Evolutionary conservation across 1,284 basidiomycete genomes (phyloP).

Genomic region (Sparassis latifolia): DNA sequence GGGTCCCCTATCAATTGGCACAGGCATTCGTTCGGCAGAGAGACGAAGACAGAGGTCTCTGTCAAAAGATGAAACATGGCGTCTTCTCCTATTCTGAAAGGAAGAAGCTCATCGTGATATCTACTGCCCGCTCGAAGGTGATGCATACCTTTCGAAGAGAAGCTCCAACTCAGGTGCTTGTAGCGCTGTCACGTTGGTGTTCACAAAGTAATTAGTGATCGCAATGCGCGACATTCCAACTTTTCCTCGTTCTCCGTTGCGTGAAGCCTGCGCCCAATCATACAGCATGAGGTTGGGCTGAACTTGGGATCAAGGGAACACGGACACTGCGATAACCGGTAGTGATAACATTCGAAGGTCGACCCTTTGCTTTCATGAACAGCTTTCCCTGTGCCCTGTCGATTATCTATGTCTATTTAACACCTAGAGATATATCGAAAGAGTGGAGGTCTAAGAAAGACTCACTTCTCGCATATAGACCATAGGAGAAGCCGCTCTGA

Average conservation of each 20-base stretch:
- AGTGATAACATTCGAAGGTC: constrained; percentile 52
- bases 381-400: constrained; percentile 51
- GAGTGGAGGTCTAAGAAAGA: background rate
- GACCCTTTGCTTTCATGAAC: constrained; percentile 32
- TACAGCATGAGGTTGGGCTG: background rate
- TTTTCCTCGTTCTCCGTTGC: constrained; percentile 20
- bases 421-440: no score
- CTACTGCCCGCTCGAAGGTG: background rate
- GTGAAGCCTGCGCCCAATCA: constrained; percentile 16
- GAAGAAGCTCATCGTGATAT: no score
- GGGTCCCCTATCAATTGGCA: constrained; percentile 75
- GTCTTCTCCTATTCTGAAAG: constrained; percentile 59
- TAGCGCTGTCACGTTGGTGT: constrained; percentile 68
- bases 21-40: constrained; percentile 73
- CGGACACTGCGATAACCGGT: constrained; percentile 58
- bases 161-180: constrained; percentile 61
- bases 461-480: constrained; percentile 52
- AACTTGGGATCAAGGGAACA: constrained; percentile 1
- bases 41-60: constrained; percentile 64
- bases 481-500: constrained; percentile 32
- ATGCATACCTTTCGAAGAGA: constrained; percentile 51
- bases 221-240: constrained; percentile 25
- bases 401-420: constrained; percentile 38
- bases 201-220: constrained; percentile 60
- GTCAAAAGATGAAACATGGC: constrained; percentile 70